Evolutionary conservation across 495 filamentous ascomycete species (phyloP), one percentile per base, ranked within the genome.

Genomic region (Daldinia grandis): DNA sequence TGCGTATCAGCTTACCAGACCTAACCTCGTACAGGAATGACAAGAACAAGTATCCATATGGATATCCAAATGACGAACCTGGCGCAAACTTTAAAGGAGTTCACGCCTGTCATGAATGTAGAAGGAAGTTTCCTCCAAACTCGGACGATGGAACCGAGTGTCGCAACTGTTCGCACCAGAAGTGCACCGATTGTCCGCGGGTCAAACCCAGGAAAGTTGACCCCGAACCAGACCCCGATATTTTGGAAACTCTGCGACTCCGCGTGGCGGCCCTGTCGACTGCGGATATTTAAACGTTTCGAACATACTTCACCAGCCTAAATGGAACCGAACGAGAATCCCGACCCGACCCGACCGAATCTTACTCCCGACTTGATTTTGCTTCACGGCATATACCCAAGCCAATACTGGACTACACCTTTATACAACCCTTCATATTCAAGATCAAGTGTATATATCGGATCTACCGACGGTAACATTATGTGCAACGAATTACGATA

Each of bases 31-130:
- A 35, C 76, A 92, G 90, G 50, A 78, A 89, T 30, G 93, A 92
- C 77, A 85, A 87, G 59, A 81, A 91, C 55, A 93, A 91, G 73
- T 92, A 92, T 72, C 89, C 91, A 0, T 85, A 91, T 71, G 92
- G 91, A 24, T 94, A 93, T 78, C 90, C 92, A 10, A 90, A 91
- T 19, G 92, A 95, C 76, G 80, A 73, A 12, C 80, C 67, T 77
- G 80, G 80, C 80, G 77, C 64, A 70, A 85, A 68, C 67, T 83
- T 59, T 76, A 83, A 65, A 74, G 81, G 74, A 2, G 66, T 88
- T 64, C 90, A 89, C 76, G 80, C 82, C 28, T 94, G 92, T 72
- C 87, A 90, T 72, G 74, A 85, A 28, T 94, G 92, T 81, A 79
- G 79, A 47, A 87, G 82, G 24, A 71, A 81, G 10, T 92, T 85